Evolutionary conservation across 2,329 filamentous ascomycete species (phyloP), one percentile per base, ranked within the genome.

Genomic region (Colletotrichum musicola): DNA sequence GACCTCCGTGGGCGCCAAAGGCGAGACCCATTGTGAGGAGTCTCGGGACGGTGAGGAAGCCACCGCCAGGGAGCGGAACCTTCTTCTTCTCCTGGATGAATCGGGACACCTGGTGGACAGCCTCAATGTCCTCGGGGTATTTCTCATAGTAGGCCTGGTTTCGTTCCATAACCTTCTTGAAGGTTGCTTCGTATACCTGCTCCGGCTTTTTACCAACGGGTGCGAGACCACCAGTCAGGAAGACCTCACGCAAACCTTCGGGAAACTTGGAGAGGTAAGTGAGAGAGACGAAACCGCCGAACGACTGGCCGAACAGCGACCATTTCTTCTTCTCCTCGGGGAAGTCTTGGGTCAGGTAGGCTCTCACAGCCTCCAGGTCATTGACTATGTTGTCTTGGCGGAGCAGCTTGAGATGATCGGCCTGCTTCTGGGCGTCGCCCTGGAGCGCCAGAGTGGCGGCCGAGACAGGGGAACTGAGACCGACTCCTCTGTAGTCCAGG

Each of bases 401-500:
- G 83, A 97, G 97, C 46, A 90, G 84, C 77, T 92, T 92, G 71
- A 98, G 85, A 74, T 97, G 97, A 61, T 90, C 87, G 6, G 92
- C 92, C 79, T 98, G 94, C 65, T 88, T 88, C 53, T 86, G 79
- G 1, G 88, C 82, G 67, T 88, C 86, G 5, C 91, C 92, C 46
- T 90, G 86, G 13, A 87, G 81, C 40, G 87, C 86, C 4, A 98
- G 85, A 6, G 91, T 94, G 9, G 87, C 88, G 9, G 92, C 89
- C 1, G 92, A 92, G 49, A 98, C 88, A 1, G 95, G 92, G 2
- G 90, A 92, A 76, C 93, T 97, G 58, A 97, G 82, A 1, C 95
- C 95, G 3, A 94, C 97, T 13, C 95, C 95, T 58, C 95, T 89
- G 78, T 97, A 95, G 78, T 98, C 95, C n/a, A 98, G 86, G 71